Evolutionary conservation across 345 rosid genomes (phyloP).

Genomic region (Bruguiera parviflora): DNA sequence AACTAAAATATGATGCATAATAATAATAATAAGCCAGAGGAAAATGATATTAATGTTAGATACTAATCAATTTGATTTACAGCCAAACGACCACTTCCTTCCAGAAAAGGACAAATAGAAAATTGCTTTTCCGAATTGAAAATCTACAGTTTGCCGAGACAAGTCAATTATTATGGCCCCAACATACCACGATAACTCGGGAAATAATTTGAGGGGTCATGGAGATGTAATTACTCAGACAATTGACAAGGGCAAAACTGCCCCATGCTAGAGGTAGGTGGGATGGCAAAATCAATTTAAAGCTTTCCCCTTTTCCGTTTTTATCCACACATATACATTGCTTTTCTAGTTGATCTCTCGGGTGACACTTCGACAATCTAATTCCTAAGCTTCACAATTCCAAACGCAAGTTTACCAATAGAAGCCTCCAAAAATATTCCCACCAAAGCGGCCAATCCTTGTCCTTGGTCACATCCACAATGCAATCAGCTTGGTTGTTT

Average conservation of each 20-base stretch:
- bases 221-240: background rate
- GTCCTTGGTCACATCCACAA: constrained; percentile 6
- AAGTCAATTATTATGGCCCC: background rate
- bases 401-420: constrained; percentile 1
- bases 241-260: background rate
- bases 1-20: no score
- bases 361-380: background rate
- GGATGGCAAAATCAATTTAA: constrained; percentile 15
- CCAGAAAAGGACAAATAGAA: no score
- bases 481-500: background rate
- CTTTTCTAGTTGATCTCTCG: background rate
- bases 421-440: constrained; percentile 14
- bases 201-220: background rate
- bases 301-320: background rate
- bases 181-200: background rate
- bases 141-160: background rate
- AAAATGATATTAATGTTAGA: no score
- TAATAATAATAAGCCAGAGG: no score
- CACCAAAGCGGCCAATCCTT: background rate
- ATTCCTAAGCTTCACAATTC: background rate
- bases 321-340: background rate
- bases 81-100: no score
- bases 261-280: constrained; percentile 2
- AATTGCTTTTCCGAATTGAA: background rate
- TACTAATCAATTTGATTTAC: no score